phyloP scores from a whole-genome alignment of 1,139 yeast genomes.

The Diutina ranongensis region DNA sequence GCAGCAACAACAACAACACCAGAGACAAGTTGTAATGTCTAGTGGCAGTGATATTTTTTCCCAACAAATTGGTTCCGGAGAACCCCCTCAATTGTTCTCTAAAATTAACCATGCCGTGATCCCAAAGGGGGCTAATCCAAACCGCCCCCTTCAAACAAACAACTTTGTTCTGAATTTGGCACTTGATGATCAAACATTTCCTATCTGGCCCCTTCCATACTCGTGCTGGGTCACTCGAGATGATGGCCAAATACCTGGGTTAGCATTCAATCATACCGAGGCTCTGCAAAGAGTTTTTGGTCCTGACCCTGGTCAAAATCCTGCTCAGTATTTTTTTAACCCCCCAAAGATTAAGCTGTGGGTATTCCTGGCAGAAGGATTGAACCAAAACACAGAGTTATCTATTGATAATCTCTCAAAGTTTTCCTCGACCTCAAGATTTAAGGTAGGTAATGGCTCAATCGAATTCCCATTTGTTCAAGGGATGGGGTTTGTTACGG shows the following conservation, averaged over 20 bases:
- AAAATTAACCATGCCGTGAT: slow-evolving; percentile 9
- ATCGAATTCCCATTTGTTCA: slow-evolving; percentile 4
- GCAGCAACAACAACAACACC: not conserved
- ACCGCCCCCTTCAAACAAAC: slow-evolving; percentile 28
- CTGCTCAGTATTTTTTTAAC: slow-evolving; percentile 34
- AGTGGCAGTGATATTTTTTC: slow-evolving; percentile 6
- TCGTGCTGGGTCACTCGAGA: slow-evolving; percentile 34
- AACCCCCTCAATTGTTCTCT: slow-evolving; percentile 8
- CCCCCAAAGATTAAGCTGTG: slow-evolving; percentile 36
- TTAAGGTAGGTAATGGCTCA: slow-evolving; percentile 11
- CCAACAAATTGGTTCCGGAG: slow-evolving; percentile 7
- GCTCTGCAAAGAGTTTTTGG: slow-evolving; percentile 32
- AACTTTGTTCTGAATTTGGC: slow-evolving; percentile 33
- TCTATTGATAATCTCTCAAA: slow-evolving; percentile 21
- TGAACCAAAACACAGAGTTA: slow-evolving; percentile 15
- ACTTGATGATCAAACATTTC: slow-evolving; percentile 33
- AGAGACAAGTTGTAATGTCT: not conserved
- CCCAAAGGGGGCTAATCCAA: slow-evolving; percentile 11
- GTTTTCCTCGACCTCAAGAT: slow-evolving; percentile 21
- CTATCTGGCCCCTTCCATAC: slow-evolving; percentile 37
- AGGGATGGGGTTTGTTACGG: slow-evolving; percentile 6
- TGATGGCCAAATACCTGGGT: slow-evolving; percentile 26
- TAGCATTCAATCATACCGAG: slow-evolving; percentile 35
- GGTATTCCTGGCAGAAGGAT: slow-evolving; percentile 21
- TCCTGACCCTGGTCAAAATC: slow-evolving; percentile 26